Base-by-base conservation (phyloP, 768 basidiomycete genomes). In the Glaciozyma antarctica region DNA sequence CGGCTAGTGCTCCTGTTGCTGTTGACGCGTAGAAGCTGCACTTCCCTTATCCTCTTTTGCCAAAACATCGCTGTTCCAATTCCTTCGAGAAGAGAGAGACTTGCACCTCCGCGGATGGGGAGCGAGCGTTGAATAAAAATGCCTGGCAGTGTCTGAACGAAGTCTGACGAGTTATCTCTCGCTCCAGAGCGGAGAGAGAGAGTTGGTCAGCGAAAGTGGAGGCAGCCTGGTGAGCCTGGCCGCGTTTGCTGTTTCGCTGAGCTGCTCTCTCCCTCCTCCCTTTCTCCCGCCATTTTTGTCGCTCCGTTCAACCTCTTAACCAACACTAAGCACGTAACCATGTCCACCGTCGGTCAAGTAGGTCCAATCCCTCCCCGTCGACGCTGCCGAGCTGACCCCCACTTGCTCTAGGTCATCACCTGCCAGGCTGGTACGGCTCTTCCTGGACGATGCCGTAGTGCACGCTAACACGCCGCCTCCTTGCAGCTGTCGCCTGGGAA, bases 401-500 rank as follows among this genome's bases (percentile, higher is more conserved):
- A 22, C 28, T 24, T 34, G 44, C 58, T 10, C 19, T 32, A 70
- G 69, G 61, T 65, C 66, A 71, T 71, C 52, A 71, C 70, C 41
- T 71, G 70, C 66, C 64, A 71, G 58, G 70, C 70, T 53, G 64
- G 63, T 64, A 15, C n/a, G 58, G 15, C 59, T 32, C 58, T 64
- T 38, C 51, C 48, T 59, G 38, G 16, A 3, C 41, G 28, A 28
- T 4, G n/a, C 16, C 38, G 4, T 16, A 12, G 8, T 2, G 6
- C 16, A 15, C 21, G 26, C 47, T 47, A 43, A 32, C 9, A 5
- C 0, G 10, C 1, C n/a, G 30, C n/a, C n/a, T 3, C 8, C 30
- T n/a, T 30, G 9, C 67, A 22, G 74, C 75, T 47, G 86, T 99
- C 64, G 94, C 91, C 77, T 99, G 94, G 95, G 90, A 82, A 61